A percentile compares a stretch with the other conserved stretches of the same genome.
Evolutionary conservation across 2,329 filamentous ascomycete species (phyloP).

Genomic region (Alternaria brassicicola): DNA sequence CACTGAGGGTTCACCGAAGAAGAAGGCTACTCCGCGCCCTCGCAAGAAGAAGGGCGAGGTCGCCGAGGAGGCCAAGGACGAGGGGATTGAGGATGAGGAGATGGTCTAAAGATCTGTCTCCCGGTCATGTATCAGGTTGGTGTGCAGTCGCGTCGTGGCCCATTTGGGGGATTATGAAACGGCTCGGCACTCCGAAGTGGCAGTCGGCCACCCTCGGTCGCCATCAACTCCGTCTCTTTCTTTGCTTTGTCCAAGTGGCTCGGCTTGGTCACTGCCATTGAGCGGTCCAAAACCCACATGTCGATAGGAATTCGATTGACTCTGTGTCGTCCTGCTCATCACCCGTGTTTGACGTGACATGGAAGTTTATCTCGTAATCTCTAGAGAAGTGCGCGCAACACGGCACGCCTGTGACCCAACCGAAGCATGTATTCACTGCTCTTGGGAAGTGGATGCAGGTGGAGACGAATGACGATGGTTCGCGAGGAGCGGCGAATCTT

Average conservation of each 20-base stretch:
- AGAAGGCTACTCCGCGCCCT: constrained; percentile 15
- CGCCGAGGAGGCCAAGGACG: constrained; percentile 9
- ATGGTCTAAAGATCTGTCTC: neutral
- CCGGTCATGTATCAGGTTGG: neutral
- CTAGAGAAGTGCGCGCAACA: neutral
- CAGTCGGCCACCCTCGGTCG: neutral
- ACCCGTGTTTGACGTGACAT: neutral
- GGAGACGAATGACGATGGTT: constrained; percentile 9
- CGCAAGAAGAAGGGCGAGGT: constrained; percentile 19
- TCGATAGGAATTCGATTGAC: neutral
- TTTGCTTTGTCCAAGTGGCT: constrained; percentile 1
- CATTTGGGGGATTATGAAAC: neutral
- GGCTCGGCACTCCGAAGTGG: neutral
- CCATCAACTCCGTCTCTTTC: neutral
- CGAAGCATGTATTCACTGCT: neutral
- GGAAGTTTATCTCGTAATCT: neutral
- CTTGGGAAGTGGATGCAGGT: neutral
- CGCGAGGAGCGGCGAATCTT: constrained; percentile 8
- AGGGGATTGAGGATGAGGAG: neutral
- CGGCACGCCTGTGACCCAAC: neutral
- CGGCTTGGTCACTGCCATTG: neutral
- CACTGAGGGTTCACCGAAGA: constrained; percentile 17
- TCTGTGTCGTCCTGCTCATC: neutral
- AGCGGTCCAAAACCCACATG: neutral
- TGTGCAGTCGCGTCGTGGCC: neutral